Evolutionary conservation across 2,329 filamentous ascomycete genomes (phyloP).

Genomic region (Colletotrichum costaricense): DNA sequence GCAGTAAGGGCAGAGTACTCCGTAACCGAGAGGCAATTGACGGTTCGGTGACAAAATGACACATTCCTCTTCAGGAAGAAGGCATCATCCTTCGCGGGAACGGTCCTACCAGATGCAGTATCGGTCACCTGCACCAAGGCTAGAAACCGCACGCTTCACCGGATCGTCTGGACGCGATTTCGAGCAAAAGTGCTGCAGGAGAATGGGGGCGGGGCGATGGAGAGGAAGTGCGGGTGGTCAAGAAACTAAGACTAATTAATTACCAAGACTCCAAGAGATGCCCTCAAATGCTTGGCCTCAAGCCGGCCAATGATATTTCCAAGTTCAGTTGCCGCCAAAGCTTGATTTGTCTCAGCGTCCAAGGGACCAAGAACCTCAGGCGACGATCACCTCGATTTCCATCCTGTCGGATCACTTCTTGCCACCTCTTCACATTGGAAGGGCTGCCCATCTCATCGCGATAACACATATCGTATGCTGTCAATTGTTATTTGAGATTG

Average conservation of each 20-base stretch:
- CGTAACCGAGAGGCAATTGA: background rate
- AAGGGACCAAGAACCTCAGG: background rate
- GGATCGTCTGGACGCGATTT: background rate
- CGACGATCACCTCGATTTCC: background rate
- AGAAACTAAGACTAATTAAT: slow-evolving; percentile 3
- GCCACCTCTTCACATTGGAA: background rate
- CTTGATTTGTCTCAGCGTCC: slow-evolving; percentile 28
- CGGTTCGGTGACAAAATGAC: background rate
- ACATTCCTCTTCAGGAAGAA: slow-evolving; percentile 11
- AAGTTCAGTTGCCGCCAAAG: background rate
- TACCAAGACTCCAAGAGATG: slow-evolving; percentile 1
- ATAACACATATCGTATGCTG: background rate
- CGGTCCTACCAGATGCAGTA: background rate
- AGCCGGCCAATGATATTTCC: slow-evolving; percentile 6
- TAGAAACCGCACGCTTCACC: background rate
- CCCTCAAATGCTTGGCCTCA: slow-evolving; percentile 1
- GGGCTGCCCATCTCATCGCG: background rate
- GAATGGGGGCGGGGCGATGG: background rate
- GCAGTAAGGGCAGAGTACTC: background rate
- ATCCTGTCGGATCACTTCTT: background rate
- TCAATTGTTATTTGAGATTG: slow-evolving; percentile 4
- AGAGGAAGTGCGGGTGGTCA: background rate
- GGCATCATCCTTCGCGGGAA: background rate
- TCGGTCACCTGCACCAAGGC: background rate
- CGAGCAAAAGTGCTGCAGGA: background rate